Conservation (phyloP, 257 asterid genomes). For the Mitragyna speciosa region DNA sequence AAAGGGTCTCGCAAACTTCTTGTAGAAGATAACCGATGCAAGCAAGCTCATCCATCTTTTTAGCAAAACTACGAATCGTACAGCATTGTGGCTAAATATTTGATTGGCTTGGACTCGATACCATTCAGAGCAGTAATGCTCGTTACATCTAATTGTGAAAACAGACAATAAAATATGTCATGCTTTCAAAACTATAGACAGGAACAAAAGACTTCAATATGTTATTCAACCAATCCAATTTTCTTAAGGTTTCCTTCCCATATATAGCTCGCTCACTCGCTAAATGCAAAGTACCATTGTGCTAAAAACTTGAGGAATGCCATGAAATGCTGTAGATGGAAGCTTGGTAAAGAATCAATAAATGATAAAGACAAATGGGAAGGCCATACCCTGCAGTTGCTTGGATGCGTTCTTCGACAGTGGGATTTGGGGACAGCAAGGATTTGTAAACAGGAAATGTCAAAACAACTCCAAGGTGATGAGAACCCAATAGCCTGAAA, state of each 20-base stretch:
- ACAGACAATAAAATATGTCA: not conserved
- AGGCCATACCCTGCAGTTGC: constrained; percentile 77
- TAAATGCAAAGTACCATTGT: not conserved
- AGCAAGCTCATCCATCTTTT: not conserved
- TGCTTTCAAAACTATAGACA: not conserved
- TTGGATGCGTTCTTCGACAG: constrained; percentile 62
- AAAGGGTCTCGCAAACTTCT: not conserved
- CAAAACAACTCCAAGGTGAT: constrained; percentile 89
- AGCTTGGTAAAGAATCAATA: constrained; percentile 6
- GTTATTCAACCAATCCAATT: not conserved
- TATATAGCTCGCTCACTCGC: not conserved
- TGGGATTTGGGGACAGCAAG: constrained; percentile 60
- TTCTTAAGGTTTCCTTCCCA: not conserved
- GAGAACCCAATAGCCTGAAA: constrained; percentile 71
- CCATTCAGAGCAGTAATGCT: not conserved
- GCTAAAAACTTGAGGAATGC: not conserved
- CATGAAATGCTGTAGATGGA: not conserved
- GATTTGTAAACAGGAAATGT: constrained; percentile 86
- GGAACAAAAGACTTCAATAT: not conserved
- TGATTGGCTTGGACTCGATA: not conserved
- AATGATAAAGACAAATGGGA: constrained; percentile 7
- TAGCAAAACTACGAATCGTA: not conserved
- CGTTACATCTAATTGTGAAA: not conserved
- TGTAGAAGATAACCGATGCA: not conserved
- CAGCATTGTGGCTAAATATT: not conserved